These are phyloP conservation scores for Biancaea sappan DNA, from an alignment of 306 rosid species.

Conservation along the genomic window DNA sequence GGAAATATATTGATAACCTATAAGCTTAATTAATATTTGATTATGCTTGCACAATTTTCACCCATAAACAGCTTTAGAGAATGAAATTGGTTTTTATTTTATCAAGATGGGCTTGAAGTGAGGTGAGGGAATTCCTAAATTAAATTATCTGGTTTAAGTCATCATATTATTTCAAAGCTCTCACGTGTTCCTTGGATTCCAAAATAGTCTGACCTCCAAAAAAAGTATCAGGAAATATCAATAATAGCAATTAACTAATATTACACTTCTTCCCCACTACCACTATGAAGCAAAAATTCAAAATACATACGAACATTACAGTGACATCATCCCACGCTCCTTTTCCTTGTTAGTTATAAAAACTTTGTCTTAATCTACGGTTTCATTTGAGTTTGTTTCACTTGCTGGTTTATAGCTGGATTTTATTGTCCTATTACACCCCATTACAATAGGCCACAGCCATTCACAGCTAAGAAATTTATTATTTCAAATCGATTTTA, in stretches of 20 bases:
- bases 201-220: neutral
- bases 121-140: neutral
- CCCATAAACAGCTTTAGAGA: neutral
- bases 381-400: constrained; percentile 18
- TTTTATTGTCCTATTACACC: constrained; percentile 2
- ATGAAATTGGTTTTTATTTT: neutral
- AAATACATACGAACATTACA: constrained; percentile 36
- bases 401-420: constrained; percentile 35
- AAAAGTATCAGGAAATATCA: neutral
- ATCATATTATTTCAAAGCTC: constrained; percentile 1
- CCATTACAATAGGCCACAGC: neutral
- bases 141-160: constrained; percentile 20
- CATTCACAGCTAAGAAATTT: constrained; percentile 31
- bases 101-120: neutral
- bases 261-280: constrained; percentile 19
- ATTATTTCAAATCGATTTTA: neutral
- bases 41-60: constrained; percentile 34
- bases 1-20: neutral
- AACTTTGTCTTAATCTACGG: neutral
- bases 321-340: constrained; percentile 33
- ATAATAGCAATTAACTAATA: constrained; percentile 6
- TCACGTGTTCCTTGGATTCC: constrained; percentile 20
- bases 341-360: constrained; percentile 27
- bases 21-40: constrained; percentile 39
- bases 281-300: constrained; percentile 29